Evolutionary conservation across 306 rosid genomes (phyloP).

Genomic region (Macrotyloma uniflorum): DNA sequence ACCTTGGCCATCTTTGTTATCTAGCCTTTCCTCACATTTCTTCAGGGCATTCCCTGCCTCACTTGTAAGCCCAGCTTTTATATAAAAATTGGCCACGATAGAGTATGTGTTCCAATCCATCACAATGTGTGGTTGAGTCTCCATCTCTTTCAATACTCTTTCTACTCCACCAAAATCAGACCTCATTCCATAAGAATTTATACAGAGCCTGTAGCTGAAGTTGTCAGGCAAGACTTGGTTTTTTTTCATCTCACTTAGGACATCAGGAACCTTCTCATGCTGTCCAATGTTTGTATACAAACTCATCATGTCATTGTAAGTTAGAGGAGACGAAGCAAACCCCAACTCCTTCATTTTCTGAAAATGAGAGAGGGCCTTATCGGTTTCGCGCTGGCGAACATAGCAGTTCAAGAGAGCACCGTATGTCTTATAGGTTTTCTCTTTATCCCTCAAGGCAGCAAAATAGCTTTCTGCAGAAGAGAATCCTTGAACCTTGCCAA

Average conservation of each 20-base stretch:
- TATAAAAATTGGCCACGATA: slow-evolving; percentile 65
- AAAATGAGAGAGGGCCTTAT: slow-evolving; percentile 65
- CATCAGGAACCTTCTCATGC: slow-evolving; percentile 69
- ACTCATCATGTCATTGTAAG: slow-evolving; percentile 84
- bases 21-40: slow-evolving; percentile 71
- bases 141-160: slow-evolving; percentile 70
- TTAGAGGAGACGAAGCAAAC: slow-evolving; percentile 61
- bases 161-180: slow-evolving; percentile 68
- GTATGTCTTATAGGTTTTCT: slow-evolving; percentile 63
- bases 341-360: slow-evolving; percentile 84
- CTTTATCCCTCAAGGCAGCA: slow-evolving; percentile 52
- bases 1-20: slow-evolving; percentile 63
- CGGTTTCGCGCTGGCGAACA: slow-evolving; percentile 63
- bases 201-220: slow-evolving; percentile 81
- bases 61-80: slow-evolving; percentile 50
- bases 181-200: slow-evolving; percentile 68
- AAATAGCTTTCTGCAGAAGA: slow-evolving; percentile 69
- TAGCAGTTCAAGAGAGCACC: slow-evolving; percentile 92
- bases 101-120: slow-evolving; percentile 92
- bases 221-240: slow-evolving; percentile 70
- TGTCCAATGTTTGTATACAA: slow-evolving; percentile 63
- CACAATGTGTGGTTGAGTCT: slow-evolving; percentile 57
- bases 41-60: slow-evolving; percentile 65
- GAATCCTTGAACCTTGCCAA: slow-evolving; percentile 71
- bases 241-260: slow-evolving; percentile 75